Evolutionary conservation across 2,329 filamentous ascomycete genomes (phyloP), one percentile per base, ranked within the genome.

Genomic region (Monilinia fructigena): DNA sequence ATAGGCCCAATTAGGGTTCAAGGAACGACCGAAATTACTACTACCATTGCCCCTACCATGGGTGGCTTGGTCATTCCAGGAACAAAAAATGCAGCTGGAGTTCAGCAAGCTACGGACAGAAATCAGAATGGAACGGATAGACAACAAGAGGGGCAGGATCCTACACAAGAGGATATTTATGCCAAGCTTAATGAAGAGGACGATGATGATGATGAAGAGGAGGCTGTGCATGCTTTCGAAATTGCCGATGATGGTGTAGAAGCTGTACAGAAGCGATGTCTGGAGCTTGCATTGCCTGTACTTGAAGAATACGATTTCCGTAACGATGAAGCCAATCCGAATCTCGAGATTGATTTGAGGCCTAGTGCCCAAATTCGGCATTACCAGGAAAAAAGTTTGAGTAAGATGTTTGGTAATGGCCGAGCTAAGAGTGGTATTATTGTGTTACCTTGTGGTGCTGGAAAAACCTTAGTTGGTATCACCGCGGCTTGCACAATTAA

Each of bases 321-420:
- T 67, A 93, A 95, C 72, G 95, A 99, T 76, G 86, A 91, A 68
- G 85, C 87, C 72, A 99, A 98, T 74, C 86, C 94, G 0, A 97
- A 92, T 61, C 82, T 99, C 47, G 93, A 98, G 66, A 99, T 99
- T 72, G 94, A 98, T 76, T 82, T 98, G 59, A 91, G 91, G 73
- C 93, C 94, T 0, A 89, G 89, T 66, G 94, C 93, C 0, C 90
- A 94, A 74, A 98, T 98, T 76, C 88, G 94, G 76, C 89, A 86
- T 81, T 99, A 99, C 73, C 95, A 99, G 77, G 95, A 99, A 78
- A 96, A 97, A 80, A 96, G 93, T 71, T 82, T 99, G 12, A 96
- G 92, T 80, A 99, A 99, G 78, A 99, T 99, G 95, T 99, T 99
- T 77, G 94, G 95, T 75, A 99, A 99, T 75, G 94, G 94, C 60